Evolutionary conservation across 345 rosid species (phyloP), one percentile per base, ranked within the genome.

Genomic region (Anastatica hierochuntica): DNA sequence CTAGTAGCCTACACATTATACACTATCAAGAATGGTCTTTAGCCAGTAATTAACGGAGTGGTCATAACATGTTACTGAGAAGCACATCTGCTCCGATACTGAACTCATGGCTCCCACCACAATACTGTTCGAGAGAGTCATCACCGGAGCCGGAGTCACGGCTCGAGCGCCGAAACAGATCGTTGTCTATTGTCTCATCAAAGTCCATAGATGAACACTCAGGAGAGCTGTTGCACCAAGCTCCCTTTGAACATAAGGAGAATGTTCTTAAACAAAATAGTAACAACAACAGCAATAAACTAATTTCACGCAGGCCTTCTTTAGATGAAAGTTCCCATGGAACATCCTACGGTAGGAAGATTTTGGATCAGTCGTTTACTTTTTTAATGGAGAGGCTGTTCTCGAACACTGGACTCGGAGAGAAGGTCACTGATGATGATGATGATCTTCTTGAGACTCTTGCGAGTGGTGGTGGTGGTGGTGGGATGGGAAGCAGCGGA

Each of bases 131-230:
- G 38, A 67, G 26, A 24, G 82, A 70, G 29, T 57, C 68, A 6
- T 75, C 85, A 2, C 72, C 70, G 12, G 85, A 77, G 14, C 67
- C 67, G 8, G 83, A 77, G 49, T 72, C 80, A 44, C 76, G 75
- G 41, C 56, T 72, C 56, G 73, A n/a, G n/a, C n/a, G 24, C 33
- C 60, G 48, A 53, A 62, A 72, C 23, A 75, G 47, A 61, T 76
- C 85, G n/a, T 18, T 72, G 53, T 74, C 67, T 44, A 55, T 44
- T 46, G 56, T 53, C 46, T 49, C 58, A 10, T 55, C 72, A 35
- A 53, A 67, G 18, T 49, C 71, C 51, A 39, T 53, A 14, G 74
- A 76, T 40, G 70, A 53, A 26, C 58, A 56, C 46, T 26, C 44
- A n/a, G 68, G 69, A 24, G 75, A 54, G 67, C 13, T 47, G 4